Evolutionary conservation across 164 flowering plant genomes (phyloP), one percentile per base, ranked within the genome.

Genomic region (Vitis cinerea): DNA sequence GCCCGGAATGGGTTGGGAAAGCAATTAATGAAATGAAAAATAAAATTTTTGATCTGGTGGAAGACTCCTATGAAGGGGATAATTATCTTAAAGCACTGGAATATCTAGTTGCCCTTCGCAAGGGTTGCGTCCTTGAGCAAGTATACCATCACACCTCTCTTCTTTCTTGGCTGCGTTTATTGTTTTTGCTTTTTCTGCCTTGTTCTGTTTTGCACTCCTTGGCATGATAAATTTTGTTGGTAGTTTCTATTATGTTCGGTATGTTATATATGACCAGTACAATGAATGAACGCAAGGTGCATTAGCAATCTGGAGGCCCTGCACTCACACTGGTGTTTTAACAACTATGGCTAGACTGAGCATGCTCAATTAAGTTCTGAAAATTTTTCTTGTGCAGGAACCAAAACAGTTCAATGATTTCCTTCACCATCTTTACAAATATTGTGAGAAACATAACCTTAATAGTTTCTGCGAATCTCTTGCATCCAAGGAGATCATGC

Each of bases 71-170:
- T 61, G 82, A 86, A 61, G 90, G 91, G 7, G 84, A 83, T 69
- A 82, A 72, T 29, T 90, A 75, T 78, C 75, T 73, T 5, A 86
- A 83, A 83, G 93, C 90, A 50, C 30, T 85, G 63, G 92, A 88
- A 63, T 88, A 86, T 70, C 75, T 94, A 68, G 63, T 74, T 73
- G 88, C 97, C 53, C 90, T 94, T 52, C 92, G 94, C 72, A 88
- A 86, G 72, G 97, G 94, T 17, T 95, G 99, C 79, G 78, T 92
- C 66, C 78, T 87, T 71, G 97, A 95, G 76, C 98, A 92, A 83
- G 99, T 91, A 78, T 30, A 63, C 48, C 9, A 17, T 58, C 60
- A 64, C 65, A 63, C 67, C 44, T 37, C 44, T 37, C 44, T 37
- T 6, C 44, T 37, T 37, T 37, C 44, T 37, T 37, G 44, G 44